Evolutionary conservation across 2,329 filamentous ascomycete species (phyloP).

Genomic region (Epichloe typhina): DNA sequence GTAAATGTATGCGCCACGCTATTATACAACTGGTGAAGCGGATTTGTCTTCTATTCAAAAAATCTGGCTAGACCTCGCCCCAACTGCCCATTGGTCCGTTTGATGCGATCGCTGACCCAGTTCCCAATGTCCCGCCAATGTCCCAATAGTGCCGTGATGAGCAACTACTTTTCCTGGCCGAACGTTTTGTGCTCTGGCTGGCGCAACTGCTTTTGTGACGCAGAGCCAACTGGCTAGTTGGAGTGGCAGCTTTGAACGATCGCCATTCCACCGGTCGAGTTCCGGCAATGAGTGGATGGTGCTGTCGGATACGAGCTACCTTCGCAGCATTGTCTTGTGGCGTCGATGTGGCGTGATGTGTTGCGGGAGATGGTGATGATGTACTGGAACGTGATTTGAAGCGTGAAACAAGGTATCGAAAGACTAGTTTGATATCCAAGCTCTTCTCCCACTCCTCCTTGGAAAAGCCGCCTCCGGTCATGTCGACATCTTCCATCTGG

Average conservation of each 20-base stretch:
- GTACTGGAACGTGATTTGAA: slow-evolving; percentile 45
- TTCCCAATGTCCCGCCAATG: slow-evolving; percentile 67
- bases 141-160: slow-evolving; percentile 89
- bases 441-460: slow-evolving; percentile 90
- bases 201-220: slow-evolving; percentile 58
- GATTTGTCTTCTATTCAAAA: background rate
- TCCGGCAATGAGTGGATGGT: slow-evolving; percentile 71
- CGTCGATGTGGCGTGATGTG: slow-evolving; percentile 34
- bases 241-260: slow-evolving; percentile 40
- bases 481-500: slow-evolving; percentile 13
- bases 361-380: slow-evolving; percentile 28
- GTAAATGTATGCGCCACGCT: background rate
- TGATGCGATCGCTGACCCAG: slow-evolving; percentile 55
- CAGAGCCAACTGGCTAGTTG: slow-evolving; percentile 33
- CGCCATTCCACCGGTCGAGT: slow-evolving; percentile 38
- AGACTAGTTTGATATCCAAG: slow-evolving; percentile 81
- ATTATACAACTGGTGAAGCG: background rate
- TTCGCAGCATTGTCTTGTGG: slow-evolving; percentile 59
- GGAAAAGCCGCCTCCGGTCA: slow-evolving; percentile 29
- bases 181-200: slow-evolving; percentile 73
- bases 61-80: slow-evolving; percentile 52
- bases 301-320: slow-evolving; percentile 71
- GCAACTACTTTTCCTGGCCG: slow-evolving; percentile 50
- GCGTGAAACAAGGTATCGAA: slow-evolving; percentile 69
- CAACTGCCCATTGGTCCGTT: slow-evolving; percentile 61